These are phyloP conservation scores for Bisporella sp. DNA, from an alignment of 2,329 filamentous ascomycete genomes.

Conservation along the genomic window DNA sequence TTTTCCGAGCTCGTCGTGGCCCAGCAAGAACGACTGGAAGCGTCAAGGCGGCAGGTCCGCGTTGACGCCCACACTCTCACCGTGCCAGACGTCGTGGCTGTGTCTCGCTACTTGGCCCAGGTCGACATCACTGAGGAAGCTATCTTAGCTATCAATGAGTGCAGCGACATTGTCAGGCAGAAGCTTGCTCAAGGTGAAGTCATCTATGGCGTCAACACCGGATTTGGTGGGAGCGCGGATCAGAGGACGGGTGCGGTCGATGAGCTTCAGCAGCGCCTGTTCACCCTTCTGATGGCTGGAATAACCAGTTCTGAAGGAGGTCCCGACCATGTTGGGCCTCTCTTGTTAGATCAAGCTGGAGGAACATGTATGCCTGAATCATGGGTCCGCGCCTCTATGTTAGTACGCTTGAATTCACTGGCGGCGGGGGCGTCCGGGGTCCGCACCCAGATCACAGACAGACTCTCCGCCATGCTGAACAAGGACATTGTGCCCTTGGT, in stretches of 20 bases:
- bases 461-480: not conserved
- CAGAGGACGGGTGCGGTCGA: not conserved
- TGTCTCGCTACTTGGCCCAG: no score
- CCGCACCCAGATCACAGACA: not conserved
- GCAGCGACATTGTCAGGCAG: not conserved
- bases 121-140: no score
- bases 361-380: slow-evolving; percentile 27
- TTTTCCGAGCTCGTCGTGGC: no score
- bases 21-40: no score
- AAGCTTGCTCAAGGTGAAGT: not conserved
- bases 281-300: not conserved
- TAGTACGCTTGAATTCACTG: not conserved
- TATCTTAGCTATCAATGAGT: no score
- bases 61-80: no score
- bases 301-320: not conserved
- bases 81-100: no score
- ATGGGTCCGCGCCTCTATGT: not conserved
- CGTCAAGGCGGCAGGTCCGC: no score
- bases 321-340: not conserved
- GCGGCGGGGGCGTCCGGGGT: not conserved
- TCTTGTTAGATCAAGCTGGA: not conserved
- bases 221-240: not conserved
- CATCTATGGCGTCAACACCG: not conserved
- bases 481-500: slow-evolving; percentile 36
- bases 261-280: not conserved